A percentile compares a stretch with the other conserved stretches of the same genome.
Conservation (phyloP, 768 basidiomycete species). For the Psilocybe cubensis region DNA sequence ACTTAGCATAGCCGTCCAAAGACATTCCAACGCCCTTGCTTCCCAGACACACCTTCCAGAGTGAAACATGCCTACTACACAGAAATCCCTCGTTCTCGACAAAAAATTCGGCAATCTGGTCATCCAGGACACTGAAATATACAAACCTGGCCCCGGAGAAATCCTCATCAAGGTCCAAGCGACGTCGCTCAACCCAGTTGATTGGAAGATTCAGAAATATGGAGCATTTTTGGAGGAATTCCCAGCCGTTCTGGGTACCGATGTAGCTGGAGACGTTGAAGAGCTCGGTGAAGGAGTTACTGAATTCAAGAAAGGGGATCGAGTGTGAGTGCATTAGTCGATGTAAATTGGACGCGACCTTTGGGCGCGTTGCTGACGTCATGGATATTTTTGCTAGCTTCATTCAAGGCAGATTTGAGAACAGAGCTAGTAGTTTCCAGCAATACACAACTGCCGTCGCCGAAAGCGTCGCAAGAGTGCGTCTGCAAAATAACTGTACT, state of each 20-base stretch:
- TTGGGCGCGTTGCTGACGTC: not conserved
- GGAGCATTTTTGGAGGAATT: slow-evolving; percentile 32
- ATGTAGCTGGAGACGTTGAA: slow-evolving; percentile 55
- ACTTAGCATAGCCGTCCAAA: not conserved
- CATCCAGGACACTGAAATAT: slow-evolving; percentile 18
- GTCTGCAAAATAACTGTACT: not conserved
- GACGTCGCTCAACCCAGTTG: slow-evolving; percentile 51
- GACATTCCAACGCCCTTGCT: not conserved
- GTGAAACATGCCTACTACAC: not conserved
- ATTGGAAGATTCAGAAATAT: slow-evolving; percentile 36
- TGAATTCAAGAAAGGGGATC: slow-evolving; percentile 52
- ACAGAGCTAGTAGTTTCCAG: slow-evolving; percentile 46
- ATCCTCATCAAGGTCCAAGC: slow-evolving; percentile 45
- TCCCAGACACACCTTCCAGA: not conserved
- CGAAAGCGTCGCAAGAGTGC: slow-evolving; percentile 43
- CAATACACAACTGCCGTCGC: slow-evolving; percentile 46
- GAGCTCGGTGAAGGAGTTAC: slow-evolving; percentile 55
- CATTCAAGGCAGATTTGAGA: slow-evolving; percentile 39
- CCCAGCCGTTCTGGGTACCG: slow-evolving; percentile 50
- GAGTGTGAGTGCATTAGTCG: slow-evolving; percentile 50
- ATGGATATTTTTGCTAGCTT: slow-evolving; percentile 31
- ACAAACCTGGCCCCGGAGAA: slow-evolving; percentile 40
- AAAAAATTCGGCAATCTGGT: slow-evolving; percentile 21
- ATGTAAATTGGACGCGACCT: too few species aligned
- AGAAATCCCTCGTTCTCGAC: slow-evolving; percentile 10